Conservation (phyloP, 345 rosid genomes). For the Euphorbia pulcherrima region DNA sequence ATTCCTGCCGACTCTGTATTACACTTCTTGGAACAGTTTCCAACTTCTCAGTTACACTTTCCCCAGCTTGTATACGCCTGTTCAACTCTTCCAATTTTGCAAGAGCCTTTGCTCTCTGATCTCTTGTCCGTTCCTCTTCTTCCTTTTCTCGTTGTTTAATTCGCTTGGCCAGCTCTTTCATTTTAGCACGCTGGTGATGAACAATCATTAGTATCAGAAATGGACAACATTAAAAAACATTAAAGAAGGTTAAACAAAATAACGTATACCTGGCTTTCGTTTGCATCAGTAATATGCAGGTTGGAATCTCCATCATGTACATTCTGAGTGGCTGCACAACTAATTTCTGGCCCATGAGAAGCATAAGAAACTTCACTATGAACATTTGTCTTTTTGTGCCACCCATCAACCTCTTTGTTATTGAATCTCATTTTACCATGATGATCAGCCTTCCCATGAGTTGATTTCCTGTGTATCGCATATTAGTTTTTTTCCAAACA, state of each 20-base stretch:
- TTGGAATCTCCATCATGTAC: conserved; percentile 38
- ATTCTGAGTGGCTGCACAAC: conserved; percentile 34
- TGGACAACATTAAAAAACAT: not conserved
- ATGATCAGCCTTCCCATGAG: conserved; percentile 53
- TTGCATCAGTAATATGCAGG: conserved; percentile 36
- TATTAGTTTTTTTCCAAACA: conserved; percentile 33
- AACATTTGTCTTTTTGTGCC: conserved; percentile 43
- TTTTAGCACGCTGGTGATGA: conserved; percentile 56
- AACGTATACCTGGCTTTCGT: conserved; percentile 56
- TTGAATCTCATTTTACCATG: conserved; percentile 52
- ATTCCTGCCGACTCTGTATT: conserved; percentile 37
- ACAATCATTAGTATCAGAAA: not conserved
- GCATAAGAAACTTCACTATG: conserved; percentile 41
- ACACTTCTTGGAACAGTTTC: conserved; percentile 34
- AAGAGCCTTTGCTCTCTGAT: conserved; percentile 81
- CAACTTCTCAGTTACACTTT: conserved; percentile 38
- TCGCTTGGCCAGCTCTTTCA: conserved; percentile 70
- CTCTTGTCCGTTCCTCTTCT: conserved; percentile 88
- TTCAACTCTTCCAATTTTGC: conserved; percentile 82
- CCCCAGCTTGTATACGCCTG: conserved; percentile 55
- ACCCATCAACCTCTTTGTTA: conserved; percentile 52
- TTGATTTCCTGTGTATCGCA: conserved; percentile 55
- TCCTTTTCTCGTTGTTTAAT: conserved; percentile 63
- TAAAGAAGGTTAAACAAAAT: conserved; percentile 8
- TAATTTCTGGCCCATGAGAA: conserved; percentile 31